Percentiles rank a stretch among this genome's conserved stretches.
These are phyloP conservation scores for Suhomyces wounanorum DNA, from an alignment of 1,139 yeast species.

Conservation along the genomic window DNA sequence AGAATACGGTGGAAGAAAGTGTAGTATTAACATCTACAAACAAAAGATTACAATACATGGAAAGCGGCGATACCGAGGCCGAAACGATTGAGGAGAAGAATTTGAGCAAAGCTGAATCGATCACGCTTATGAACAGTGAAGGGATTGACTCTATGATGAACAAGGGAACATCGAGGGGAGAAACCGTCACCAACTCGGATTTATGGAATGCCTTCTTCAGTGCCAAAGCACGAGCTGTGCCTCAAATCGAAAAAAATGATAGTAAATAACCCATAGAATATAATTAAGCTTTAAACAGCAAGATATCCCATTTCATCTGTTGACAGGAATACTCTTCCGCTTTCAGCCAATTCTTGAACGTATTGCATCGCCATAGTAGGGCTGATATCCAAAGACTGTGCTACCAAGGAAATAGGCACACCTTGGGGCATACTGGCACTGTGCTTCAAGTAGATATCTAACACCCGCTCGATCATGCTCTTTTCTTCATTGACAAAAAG, in stretches of 20 bases:
- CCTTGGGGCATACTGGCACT: constrained; percentile 69
- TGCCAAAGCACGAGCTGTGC: constrained; percentile 18
- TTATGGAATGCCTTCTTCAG: constrained; percentile 63
- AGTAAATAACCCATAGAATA: constrained; percentile 2
- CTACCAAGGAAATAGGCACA: constrained; percentile 63
- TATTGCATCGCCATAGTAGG: constrained; percentile 50
- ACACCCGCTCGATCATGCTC: constrained; percentile 44
- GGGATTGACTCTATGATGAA: constrained; percentile 46
- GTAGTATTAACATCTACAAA: constrained; percentile 62
- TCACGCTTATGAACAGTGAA: constrained; percentile 39
- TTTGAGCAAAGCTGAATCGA: constrained; percentile 36
- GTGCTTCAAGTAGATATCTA: constrained; percentile 51
- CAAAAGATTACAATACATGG: constrained; percentile 45
- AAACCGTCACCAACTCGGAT: constrained; percentile 54
- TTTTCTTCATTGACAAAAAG: constrained; percentile 20
- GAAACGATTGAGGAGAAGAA: constrained; percentile 22
- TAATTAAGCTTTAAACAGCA: constrained; percentile 8
- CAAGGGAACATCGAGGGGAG: constrained; percentile 50
- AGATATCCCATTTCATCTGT: constrained; percentile 64
- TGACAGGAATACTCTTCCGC: constrained; percentile 67
- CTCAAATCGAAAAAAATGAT: background rate
- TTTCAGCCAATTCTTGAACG: constrained; percentile 58
- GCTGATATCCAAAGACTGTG: constrained; percentile 55
- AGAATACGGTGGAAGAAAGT: constrained; percentile 86
- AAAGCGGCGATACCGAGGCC: constrained; percentile 12